Percentiles rank a stretch among this genome's conserved stretches.
These are phyloP conservation scores for Beverwykella pulmonaria DNA, from an alignment of 495 filamentous ascomycete genomes.

Conservation along the genomic window DNA sequence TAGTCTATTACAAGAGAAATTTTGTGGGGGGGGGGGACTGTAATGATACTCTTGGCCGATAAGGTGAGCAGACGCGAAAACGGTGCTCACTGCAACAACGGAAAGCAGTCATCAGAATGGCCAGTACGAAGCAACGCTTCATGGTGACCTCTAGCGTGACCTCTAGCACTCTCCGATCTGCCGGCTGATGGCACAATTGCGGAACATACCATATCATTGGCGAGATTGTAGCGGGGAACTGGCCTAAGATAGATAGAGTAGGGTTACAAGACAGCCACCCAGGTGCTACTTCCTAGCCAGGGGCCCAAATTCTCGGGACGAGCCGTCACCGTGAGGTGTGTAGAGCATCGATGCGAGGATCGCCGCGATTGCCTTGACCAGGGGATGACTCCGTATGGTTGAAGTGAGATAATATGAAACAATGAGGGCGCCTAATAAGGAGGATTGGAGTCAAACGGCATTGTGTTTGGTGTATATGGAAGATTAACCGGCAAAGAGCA, in stretches of 20 bases:
- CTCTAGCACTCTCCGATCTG: neutral
- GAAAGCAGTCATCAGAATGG: neutral
- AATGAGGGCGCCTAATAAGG: neutral
- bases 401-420: neutral
- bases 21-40: too few relatives aligned
- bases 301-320: conserved; percentile 27
- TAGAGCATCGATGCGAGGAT: neutral
- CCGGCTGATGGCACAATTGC: neutral
- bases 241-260: conserved; percentile 8
- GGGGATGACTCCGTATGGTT: neutral
- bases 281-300: conserved; percentile 17
- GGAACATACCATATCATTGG: conserved; percentile 15
- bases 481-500: neutral
- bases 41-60: neutral
- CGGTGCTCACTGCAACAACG: neutral
- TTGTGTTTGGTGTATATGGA: neutral
- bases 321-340: conserved; percentile 24
- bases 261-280: conserved; percentile 9
- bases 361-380: neutral
- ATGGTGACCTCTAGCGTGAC: neutral
- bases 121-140: neutral
- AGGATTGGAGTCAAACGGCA: neutral
- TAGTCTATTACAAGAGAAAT: too few relatives aligned
- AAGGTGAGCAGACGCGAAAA: neutral
- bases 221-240: conserved; percentile 20